These are phyloP conservation scores for Oenanthe sinensis DNA, from an alignment of 129 eudicot species.

Conservation along the genomic window DNA sequence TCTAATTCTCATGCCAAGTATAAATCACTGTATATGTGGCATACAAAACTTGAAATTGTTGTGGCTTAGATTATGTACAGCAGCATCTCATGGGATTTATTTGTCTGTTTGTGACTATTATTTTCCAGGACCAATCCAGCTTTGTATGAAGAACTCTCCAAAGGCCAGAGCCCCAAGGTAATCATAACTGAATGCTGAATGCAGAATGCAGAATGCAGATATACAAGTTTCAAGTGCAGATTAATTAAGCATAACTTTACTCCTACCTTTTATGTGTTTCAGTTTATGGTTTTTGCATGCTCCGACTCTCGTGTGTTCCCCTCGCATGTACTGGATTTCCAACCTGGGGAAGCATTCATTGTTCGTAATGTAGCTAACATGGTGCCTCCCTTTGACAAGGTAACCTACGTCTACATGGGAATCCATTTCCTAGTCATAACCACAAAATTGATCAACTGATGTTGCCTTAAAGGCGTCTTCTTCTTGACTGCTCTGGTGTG, in stretches of 20 bases:
- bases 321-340: constrained; percentile 70
- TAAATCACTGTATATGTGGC: too few relatives aligned
- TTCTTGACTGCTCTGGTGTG: not conserved
- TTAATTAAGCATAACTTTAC: not conserved
- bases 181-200: not conserved
- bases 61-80: not conserved
- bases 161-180: constrained; percentile 97
- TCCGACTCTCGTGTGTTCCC: constrained; percentile 98
- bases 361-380: constrained; percentile 90
- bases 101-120: constrained; percentile 11
- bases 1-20: too few relatives aligned
- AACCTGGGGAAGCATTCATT: constrained; percentile 92
- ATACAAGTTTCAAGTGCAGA: not conserved
- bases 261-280: constrained; percentile 4
- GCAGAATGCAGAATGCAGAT: too few relatives aligned
- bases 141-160: constrained; percentile 64
- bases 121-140: constrained; percentile 69
- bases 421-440: not conserved
- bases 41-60: too few relatives aligned
- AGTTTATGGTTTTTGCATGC: constrained; percentile 96
- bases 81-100: not conserved
- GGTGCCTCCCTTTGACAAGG: constrained; percentile 88
- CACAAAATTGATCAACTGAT: not conserved
- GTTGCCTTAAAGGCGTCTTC: not conserved
- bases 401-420: constrained; percentile 5